Base-by-base conservation (phyloP, 805 yeast genomes). In the Ascoidea asiatica region DNA sequence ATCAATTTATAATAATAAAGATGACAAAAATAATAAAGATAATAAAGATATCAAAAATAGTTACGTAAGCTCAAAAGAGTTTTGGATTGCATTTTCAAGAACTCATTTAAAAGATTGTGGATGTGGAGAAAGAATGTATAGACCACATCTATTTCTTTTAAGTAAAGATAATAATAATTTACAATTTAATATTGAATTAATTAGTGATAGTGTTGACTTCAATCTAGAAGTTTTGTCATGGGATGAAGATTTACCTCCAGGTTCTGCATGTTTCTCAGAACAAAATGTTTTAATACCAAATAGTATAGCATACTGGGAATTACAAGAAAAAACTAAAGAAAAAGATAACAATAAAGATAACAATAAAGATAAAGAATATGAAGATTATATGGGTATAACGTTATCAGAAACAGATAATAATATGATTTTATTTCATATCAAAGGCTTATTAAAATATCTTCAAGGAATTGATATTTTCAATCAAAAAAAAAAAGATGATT, bases 41-140 rank as follows among this genome's bases (percentile, higher is more conserved):
- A n/a, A n/a, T n/a, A n/a, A n/a, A n/a, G n/a, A n/a, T n/a, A n/a
- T n/a, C n/a, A n/a, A n/a, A n/a, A n/a, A n/a, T n/a, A n/a, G n/a
- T n/a, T n/a, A n/a, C n/a, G n/a, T n/a, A n/a, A n/a, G n/a, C n/a
- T n/a, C n/a, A n/a, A 29, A 29, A 15, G 64, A 64, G 43, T 49
- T 64, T 4, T 64, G 63, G 59, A 48, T 62, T 4, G 63, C 64
- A 2, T 58, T 62, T 49, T 64, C 67, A 4, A 51, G 67, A 39
- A 64, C 67, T 15, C 69, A 64, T 47, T 41, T 64, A 19, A 51
- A 50, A 39, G 45, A 54, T n/a, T 64, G 69, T 50, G 69, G 69
- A 1, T 64, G 69, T 53, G 65, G 67, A 8, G 52, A 48, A 21
- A 55, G 54, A 11, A 58, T 64, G 55, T 64, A 64, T 50, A 51